Base-by-base conservation (phyloP, 768 basidiomycete species). In the Pleurotus platypus region DNA sequence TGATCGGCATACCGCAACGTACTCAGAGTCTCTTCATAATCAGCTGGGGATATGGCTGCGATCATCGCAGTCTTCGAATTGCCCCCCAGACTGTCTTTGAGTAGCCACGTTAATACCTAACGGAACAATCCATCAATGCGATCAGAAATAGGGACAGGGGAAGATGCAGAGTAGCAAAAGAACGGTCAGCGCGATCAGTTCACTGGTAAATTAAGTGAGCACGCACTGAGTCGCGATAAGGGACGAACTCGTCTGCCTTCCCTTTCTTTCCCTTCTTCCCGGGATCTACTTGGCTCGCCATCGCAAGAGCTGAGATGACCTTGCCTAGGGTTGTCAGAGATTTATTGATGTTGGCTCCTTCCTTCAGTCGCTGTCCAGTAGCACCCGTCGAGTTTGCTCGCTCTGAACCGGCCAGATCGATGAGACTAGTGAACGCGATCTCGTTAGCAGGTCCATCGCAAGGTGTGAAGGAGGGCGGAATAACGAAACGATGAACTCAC, bases 11-110 rank as follows among this genome's bases (percentile, higher is more conserved):
- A 98, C 4, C 97, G 90, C 58, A 99, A 77, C 2, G 96, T 98
- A 72, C 93, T 93, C 60, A 98, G 77, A 13, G 96, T 98, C 72
- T 98, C 96, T 62, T 98, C 96, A 67, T 98, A 98, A 74, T 98
- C 94, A 46, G 94, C 95, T n/a, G 94, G 95, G 46, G 94, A 87
- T 60, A 99, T 98, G 39, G 97, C 97, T 50, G 97, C 97, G 62
- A 99, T 98, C 97, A 99, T 98, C 4, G 96, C 94, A 3, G 96
- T 99, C 77, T 97, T 96, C 35, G 92, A 94, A 73, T 96, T 96
- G 5, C 92, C 97, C 18, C 97, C 97, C 53, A 98, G 77, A 69
- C 92, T 94, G 75, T 99, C 97, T 73, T 99, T 99, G 62, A 99
- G 76, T 24, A 99, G 78, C 97, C 97, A 99, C 35, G 97, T 99